Evolutionary conservation across 2,329 filamentous ascomycete genomes (phyloP), one percentile per base, ranked within the genome.

Genomic region (Cryphonectria carpinicola): DNA sequence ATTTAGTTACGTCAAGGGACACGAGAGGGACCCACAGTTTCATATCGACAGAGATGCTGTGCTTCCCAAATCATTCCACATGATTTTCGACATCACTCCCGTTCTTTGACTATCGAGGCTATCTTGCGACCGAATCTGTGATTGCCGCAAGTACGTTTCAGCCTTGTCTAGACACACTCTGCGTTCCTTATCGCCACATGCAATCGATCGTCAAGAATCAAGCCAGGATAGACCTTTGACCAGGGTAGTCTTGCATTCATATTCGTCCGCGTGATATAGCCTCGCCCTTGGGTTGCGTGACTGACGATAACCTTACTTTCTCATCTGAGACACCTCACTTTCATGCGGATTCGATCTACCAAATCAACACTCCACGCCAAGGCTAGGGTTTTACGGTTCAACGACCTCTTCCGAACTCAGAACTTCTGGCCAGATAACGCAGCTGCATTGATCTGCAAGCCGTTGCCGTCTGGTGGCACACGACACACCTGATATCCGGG

Each of bases 61-160:
- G 56, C 43, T 25, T n/a, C 62, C 67, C 62, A 11, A 39, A 35
- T 46, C 64, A 19, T 62, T n/a, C 10, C 54, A 61, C 54, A 60
- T 46, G 54, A 39, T 49, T 35, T 35, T 60, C n/a, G 46, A 60
- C 39, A 62, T 52, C 64, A 37, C 37, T 54, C 49, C 67, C 37
- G 37, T 64, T 32, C 35, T 17, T 19, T n/a, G 25, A 60, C 49
- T 39, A 19, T 56, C 25, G 22, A 64, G 52, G 10, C 56, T 64
- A 58, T 46, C 43, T 58, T 54, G 39, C 61, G 49, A 63, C 35
- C 67, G 37, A 66, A 60, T 67, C 58, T 60, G 49, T 66, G 67
- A 60, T 66, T 66, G 70, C 70, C 70, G 70, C 70, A 71, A 70
- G 49, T 71, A 65, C 43, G 70, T 71, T 71, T 71, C 70, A 70